Conservation (phyloP, 176 grass and related monocot species). For the Musa beccarii region DNA sequence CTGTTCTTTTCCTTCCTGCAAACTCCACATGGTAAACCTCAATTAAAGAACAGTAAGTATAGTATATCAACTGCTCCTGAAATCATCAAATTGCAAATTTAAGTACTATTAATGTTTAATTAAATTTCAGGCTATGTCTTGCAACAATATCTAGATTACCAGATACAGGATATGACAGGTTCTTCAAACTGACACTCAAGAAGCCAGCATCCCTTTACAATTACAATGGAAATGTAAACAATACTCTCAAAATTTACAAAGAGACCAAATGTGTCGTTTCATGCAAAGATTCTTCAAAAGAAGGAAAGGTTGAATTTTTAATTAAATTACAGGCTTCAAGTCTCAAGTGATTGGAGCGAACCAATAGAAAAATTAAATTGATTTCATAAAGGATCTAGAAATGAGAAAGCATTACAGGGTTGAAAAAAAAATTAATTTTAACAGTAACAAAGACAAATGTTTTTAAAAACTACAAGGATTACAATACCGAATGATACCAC, state of each 20-base stretch:
- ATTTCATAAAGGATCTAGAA: neutral
- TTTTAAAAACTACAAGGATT: too few relatives aligned
- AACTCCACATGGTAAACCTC: neutral
- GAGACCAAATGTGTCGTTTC: neutral
- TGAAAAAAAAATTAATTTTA: too few relatives aligned
- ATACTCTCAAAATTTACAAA: too few relatives aligned
- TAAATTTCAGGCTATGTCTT: too few relatives aligned
- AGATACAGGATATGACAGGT: too few relatives aligned
- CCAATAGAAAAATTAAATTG: neutral
- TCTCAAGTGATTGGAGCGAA: neutral
- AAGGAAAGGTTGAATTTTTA: neutral
- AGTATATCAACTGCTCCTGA: neutral
- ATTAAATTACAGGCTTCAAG: neutral
- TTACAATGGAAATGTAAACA: too few relatives aligned
- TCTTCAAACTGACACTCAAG: too few relatives aligned
- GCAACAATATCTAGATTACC: too few relatives aligned
- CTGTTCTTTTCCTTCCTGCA: conserved; percentile 83
- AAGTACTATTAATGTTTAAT: too few relatives aligned
- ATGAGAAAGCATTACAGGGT: neutral
- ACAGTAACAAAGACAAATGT: too few relatives aligned
- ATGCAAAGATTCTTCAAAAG: neutral
- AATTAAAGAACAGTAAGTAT: conserved; percentile 2
- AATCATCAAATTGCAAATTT: neutral
- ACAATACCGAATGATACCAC: too few relatives aligned
- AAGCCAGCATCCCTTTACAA: too few relatives aligned